Conservation (phyloP, 345 rosid species). For the Lepidium aucheri region DNA sequence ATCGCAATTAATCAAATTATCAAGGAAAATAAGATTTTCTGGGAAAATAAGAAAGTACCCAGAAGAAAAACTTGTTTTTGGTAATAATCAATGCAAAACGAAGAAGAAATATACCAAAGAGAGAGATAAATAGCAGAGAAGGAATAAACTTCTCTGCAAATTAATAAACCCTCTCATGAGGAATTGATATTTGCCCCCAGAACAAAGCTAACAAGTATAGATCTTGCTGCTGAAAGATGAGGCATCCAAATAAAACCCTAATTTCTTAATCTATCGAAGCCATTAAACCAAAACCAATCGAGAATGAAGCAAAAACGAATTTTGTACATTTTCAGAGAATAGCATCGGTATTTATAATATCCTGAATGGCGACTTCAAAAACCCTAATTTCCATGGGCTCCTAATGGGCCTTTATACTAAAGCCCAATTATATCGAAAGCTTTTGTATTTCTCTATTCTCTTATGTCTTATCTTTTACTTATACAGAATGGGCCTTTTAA, state of each 20-base stretch:
- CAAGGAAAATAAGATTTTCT: too few species aligned
- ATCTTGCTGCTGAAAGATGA: constrained; percentile 64
- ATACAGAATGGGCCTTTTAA: too few species aligned
- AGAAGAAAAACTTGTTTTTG: not conserved
- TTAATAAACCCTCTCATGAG: constrained; percentile 7
- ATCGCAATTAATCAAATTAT: too few species aligned
- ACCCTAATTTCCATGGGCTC: constrained; percentile 10
- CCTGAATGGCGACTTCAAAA: not conserved
- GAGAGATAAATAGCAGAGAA: constrained; percentile 25
- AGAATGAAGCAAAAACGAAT: not conserved
- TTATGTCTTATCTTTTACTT: too few species aligned
- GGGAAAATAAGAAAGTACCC: too few species aligned
- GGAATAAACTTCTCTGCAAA: constrained; percentile 11
- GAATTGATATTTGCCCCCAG: constrained; percentile 44
- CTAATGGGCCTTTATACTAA: not conserved
- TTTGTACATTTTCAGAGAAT: too few species aligned
- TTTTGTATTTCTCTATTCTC: not conserved
- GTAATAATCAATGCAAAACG: not conserved
- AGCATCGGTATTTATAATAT: not conserved
- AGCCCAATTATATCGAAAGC: not conserved
- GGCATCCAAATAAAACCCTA: constrained; percentile 20
- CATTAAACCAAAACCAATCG: not conserved
- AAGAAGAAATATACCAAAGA: constrained; percentile 29
- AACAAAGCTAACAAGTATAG: constrained; percentile 61
- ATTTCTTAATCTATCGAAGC: not conserved